phyloP scores from a whole-genome alignment of 2,329 filamentous ascomycete genomes.

The Nemania abortiva region DNA sequence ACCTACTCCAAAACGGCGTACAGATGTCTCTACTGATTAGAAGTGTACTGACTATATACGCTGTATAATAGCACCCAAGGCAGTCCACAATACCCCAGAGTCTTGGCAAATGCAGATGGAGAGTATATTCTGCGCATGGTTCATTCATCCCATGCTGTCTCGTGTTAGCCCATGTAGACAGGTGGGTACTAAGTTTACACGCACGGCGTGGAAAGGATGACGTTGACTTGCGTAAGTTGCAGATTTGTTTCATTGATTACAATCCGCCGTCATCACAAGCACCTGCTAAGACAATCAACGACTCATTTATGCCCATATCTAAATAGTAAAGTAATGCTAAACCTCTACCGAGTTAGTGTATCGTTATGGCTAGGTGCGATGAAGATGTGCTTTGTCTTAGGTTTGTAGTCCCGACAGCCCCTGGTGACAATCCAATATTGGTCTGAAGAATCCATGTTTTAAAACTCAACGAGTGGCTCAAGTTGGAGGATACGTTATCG shows the following conservation, averaged over 20 bases:
- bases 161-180: neutral
- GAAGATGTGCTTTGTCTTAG: too few species aligned
- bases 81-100: neutral
- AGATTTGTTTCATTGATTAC: neutral
- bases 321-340: too few species aligned
- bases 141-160: neutral
- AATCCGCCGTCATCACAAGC: neutral
- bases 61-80: neutral
- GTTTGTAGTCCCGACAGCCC: too few species aligned
- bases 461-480: neutral
- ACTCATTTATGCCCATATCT: neutral
- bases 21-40: too few species aligned
- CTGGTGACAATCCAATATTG: neutral
- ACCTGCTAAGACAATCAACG: neutral
- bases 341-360: too few species aligned
- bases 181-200: neutral
- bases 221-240: conserved; percentile 3
- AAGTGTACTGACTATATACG: too few species aligned
- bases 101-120: conserved; percentile 1
- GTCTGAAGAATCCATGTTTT: neutral
- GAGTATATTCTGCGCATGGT: neutral
- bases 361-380: too few species aligned
- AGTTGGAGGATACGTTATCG: neutral
- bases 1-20: too few species aligned
- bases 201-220: neutral